Percentiles rank a stretch among this genome's conserved stretches.
These are phyloP conservation scores for Kodamaea restingae DNA, from an alignment of 805 yeast genomes.

Conservation along the genomic window DNA sequence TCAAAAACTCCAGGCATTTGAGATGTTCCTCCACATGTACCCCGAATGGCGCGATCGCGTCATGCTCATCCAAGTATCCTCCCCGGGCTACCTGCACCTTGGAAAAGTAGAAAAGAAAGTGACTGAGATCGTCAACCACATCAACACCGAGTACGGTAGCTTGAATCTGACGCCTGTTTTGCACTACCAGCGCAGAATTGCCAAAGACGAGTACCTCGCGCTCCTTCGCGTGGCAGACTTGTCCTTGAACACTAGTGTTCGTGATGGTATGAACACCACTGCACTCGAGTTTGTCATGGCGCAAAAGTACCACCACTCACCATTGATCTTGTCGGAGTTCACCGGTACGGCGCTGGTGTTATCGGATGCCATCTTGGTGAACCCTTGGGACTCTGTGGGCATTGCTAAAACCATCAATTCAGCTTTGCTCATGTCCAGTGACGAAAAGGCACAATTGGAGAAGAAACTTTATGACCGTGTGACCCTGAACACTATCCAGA, in stretches of 20 bases:
- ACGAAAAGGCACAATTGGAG: conserved; percentile 45
- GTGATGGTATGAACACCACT: conserved; percentile 97
- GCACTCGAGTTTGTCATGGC: conserved; percentile 89
- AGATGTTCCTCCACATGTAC: conserved; percentile 78
- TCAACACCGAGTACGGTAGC: conserved; percentile 81
- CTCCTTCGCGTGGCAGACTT: conserved; percentile 84
- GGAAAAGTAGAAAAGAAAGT: conserved; percentile 75
- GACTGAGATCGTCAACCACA: conserved; percentile 72
- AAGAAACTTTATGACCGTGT: conserved; percentile 59
- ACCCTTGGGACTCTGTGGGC: conserved; percentile 96
- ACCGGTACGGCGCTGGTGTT: conserved; percentile 80
- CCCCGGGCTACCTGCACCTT: conserved; percentile 63
- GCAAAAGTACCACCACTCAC: conserved; percentile 67
- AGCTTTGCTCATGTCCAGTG: conserved; percentile 53
- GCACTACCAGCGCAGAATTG: conserved; percentile 87
- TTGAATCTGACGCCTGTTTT: conserved; percentile 83
- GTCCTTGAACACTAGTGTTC: conserved; percentile 80
- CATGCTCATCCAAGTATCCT: conserved; percentile 86
- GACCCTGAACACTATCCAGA: conserved; percentile 66
- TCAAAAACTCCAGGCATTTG: conserved; percentile 89
- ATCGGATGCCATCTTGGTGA: conserved; percentile 73
- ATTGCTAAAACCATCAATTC: conserved; percentile 80
- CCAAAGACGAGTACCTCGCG: conserved; percentile 85
- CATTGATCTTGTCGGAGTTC: conserved; percentile 86
- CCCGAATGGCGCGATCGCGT: conserved; percentile 91